These are phyloP conservation scores for Hamiltosporidium magnivora DNA, from an alignment of 371 early-diverging fungal genomes.

Conservation along the genomic window DNA sequence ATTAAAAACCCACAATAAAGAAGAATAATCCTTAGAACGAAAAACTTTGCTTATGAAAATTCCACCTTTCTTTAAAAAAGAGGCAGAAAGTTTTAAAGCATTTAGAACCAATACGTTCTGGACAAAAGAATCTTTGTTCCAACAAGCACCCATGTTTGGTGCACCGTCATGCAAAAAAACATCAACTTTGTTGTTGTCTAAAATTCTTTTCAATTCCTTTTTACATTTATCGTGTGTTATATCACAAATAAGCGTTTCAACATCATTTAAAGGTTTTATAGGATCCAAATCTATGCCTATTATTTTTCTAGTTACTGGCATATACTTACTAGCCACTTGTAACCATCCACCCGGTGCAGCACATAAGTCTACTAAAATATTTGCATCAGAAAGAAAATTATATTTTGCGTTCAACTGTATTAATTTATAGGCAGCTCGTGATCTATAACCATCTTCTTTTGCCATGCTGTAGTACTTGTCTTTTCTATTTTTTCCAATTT, in stretches of 20 bases:
- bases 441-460: constrained; percentile 98
- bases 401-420: constrained; percentile 97
- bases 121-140: constrained; percentile 90
- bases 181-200: constrained; percentile 94
- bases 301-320: constrained; percentile 66
- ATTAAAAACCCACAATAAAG: constrained; percentile 85
- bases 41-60: constrained; percentile 98
- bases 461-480: constrained; percentile 99
- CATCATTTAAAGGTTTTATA: constrained; percentile 87
- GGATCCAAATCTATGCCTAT: constrained; percentile 83
- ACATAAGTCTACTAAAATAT: constrained; percentile 88
- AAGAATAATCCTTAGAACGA: constrained; percentile 94
- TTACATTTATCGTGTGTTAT: constrained; percentile 86
- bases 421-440: constrained; percentile 98
- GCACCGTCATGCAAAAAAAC: constrained; percentile 99
- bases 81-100: constrained; percentile 81
- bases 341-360: constrained; percentile 99
- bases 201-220: constrained; percentile 65
- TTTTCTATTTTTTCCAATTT: constrained; percentile 75
- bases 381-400: constrained; percentile 75
- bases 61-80: constrained; percentile 80
- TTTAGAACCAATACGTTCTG: constrained; percentile 87
- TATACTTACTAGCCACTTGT: constrained; percentile 84
- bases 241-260: constrained; percentile 84
- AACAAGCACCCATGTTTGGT: constrained; percentile 92